Conservation (phyloP, 2,329 filamentous ascomycete genomes). For the Claviceps paspali region DNA sequence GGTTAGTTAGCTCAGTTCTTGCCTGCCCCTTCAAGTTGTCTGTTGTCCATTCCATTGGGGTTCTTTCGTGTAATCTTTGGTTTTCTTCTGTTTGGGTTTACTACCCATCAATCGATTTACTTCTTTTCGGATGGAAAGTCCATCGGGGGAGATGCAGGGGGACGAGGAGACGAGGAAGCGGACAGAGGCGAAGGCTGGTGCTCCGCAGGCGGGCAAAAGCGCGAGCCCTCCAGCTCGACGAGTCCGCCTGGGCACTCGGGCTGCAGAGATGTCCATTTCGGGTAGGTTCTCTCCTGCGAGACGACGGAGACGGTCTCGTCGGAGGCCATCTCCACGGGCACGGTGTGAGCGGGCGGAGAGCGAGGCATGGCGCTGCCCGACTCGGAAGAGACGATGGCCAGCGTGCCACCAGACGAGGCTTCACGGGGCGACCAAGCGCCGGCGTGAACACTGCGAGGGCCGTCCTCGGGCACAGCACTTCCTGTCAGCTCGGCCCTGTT, state of each 20-base stretch:
- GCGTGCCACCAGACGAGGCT: neutral
- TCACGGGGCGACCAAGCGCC: no score
- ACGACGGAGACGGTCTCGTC: constrained; percentile 3
- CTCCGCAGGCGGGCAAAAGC: no score
- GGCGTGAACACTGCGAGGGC: no score
- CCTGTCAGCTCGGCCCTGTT: constrained; percentile 1
- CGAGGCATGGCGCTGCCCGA: neutral
- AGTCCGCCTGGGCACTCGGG: constrained; percentile 12
- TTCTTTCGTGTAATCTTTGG: neutral
- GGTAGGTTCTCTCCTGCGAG: neutral
- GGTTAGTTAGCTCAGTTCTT: no score
- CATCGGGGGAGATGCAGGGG: neutral
- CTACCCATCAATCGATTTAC: no score
- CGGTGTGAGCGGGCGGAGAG: constrained; percentile 8
- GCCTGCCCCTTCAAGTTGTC: no score
- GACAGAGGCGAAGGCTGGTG: neutral
- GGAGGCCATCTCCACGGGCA: constrained; percentile 40
- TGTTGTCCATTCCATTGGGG: no score
- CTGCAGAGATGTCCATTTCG: neutral
- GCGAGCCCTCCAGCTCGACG: constrained; percentile 31
- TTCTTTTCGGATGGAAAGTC: neutral
- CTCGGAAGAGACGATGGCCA: neutral
- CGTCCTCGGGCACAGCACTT: neutral
- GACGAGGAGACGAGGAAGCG: neutral
- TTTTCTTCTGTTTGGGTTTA: neutral